Evolutionary conservation across 2,329 filamentous ascomycete species (phyloP).

Genomic region (Metarhizium brunneum): DNA sequence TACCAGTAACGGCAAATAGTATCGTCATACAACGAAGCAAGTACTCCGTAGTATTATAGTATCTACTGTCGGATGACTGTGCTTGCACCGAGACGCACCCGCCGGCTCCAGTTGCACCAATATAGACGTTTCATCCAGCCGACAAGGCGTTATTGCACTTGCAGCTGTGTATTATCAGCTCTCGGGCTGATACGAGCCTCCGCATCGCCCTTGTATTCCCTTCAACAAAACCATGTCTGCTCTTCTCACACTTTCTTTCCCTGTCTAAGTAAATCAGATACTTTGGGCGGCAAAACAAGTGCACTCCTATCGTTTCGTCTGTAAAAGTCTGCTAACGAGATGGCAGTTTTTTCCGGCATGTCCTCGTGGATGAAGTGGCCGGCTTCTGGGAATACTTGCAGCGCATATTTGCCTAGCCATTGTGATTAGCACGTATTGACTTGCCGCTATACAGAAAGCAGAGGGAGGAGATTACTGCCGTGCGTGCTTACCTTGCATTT

Average conservation of each 20-base stretch:
- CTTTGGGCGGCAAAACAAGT: conserved; percentile 84
- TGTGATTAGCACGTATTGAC: background rate
- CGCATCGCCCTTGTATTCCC: background rate
- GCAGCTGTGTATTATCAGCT: background rate
- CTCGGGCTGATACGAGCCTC: background rate
- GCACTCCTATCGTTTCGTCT: conserved; percentile 79
- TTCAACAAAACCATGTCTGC: background rate
- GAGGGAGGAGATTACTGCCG: background rate
- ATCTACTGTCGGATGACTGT: too few relatives aligned
- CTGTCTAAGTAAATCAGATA: conserved; percentile 60
- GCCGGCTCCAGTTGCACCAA: too few relatives aligned
- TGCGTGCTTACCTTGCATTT: conserved; percentile 71
- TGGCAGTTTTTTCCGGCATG: conserved; percentile 79
- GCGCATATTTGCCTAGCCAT: conserved; percentile 71
- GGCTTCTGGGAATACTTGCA: conserved; percentile 89
- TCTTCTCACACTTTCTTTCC: conserved; percentile 45
- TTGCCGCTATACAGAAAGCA: background rate
- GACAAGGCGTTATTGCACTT: too few relatives aligned
- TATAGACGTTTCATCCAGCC: too few relatives aligned
- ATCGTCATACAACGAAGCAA: too few relatives aligned
- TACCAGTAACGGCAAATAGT: too few relatives aligned
- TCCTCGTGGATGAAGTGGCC: conserved; percentile 98
- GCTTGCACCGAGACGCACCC: too few relatives aligned
- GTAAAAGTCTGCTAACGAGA: conserved; percentile 82
- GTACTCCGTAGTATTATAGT: too few relatives aligned